Evolutionary conservation across 2,329 filamentous ascomycete genomes (phyloP).

Genomic region (Ceratocystis albifundus): DNA sequence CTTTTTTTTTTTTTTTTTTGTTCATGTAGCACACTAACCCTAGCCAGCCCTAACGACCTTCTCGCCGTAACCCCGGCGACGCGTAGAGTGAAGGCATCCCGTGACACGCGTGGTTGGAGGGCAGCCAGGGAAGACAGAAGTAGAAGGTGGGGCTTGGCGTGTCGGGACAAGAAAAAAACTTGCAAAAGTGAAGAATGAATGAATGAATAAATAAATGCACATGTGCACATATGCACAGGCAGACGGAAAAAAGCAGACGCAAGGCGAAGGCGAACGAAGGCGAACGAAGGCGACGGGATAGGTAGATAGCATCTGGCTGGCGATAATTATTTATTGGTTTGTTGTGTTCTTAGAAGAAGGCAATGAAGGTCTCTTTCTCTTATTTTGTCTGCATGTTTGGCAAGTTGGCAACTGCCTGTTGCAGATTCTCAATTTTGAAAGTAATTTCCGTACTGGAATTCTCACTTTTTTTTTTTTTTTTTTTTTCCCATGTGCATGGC

Average conservation of each 20-base stretch:
- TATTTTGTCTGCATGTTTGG: background rate
- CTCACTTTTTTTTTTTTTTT: background rate
- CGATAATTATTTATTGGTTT: too few species aligned
- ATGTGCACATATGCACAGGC: too few species aligned
- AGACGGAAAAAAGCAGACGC: background rate
- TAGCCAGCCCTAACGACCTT: background rate
- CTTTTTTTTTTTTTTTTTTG: too few species aligned
- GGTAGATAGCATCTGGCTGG: too few species aligned
- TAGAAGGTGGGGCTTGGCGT: slow-evolving; percentile 7
- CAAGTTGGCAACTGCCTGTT: background rate
- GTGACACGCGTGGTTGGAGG: background rate
- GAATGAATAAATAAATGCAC: too few species aligned
- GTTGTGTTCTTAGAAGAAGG: background rate
- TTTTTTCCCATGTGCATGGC: background rate
- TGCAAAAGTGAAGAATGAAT: slow-evolving; percentile 1
- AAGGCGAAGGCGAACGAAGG: too few species aligned
- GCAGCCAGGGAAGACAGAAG: background rate
- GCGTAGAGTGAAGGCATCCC: slow-evolving; percentile 11
- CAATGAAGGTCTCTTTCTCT: background rate
- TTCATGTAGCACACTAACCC: background rate
- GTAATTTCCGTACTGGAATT: background rate
- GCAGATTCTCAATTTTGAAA: background rate
- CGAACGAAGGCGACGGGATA: too few species aligned
- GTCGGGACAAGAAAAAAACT: background rate
- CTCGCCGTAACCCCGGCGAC: background rate